A percentile compares a stretch with the other conserved stretches of the same genome.
Evolutionary conservation across 176 grass and related monocot species (phyloP).

Genomic region (Carex kokanica): DNA sequence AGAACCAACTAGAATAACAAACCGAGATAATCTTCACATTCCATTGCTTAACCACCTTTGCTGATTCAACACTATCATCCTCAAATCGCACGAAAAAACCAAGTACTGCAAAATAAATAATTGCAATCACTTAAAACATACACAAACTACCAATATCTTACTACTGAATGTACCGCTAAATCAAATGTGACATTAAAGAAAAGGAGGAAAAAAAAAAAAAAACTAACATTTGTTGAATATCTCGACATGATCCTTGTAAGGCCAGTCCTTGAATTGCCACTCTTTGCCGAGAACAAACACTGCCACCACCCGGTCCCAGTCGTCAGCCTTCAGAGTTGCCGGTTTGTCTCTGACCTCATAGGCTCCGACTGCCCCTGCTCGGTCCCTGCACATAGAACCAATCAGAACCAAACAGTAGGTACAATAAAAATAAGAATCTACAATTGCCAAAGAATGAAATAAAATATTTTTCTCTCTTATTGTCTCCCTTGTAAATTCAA

Average conservation of each 20-base stretch:
- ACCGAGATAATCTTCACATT: constrained; percentile 95
- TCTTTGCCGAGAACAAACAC: constrained; percentile 97
- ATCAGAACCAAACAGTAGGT: background rate
- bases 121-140: background rate
- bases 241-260: constrained; percentile 92
- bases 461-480: background rate
- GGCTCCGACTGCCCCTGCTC: constrained; percentile 32
- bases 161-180: background rate
- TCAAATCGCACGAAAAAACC: constrained; percentile 95
- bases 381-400: constrained; percentile 26
- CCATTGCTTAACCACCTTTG: constrained; percentile 95
- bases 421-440: background rate
- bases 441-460: background rate
- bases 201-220: background rate
- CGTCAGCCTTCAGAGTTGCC: constrained; percentile 56
- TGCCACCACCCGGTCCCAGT: constrained; percentile 74
- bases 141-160: background rate
- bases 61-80: constrained; percentile 93
- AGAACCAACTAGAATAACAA: constrained; percentile 24
- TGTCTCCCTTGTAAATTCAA: background rate
- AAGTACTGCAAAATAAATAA: constrained; percentile 63
- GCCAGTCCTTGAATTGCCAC: constrained; percentile 99
- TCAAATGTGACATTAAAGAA: background rate
- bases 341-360: constrained; percentile 95
- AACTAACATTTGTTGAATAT: constrained; percentile 86